Evolutionary conservation across 2,329 filamentous ascomycete genomes (phyloP).

Genomic region (Gnomoniopsis sp.): DNA sequence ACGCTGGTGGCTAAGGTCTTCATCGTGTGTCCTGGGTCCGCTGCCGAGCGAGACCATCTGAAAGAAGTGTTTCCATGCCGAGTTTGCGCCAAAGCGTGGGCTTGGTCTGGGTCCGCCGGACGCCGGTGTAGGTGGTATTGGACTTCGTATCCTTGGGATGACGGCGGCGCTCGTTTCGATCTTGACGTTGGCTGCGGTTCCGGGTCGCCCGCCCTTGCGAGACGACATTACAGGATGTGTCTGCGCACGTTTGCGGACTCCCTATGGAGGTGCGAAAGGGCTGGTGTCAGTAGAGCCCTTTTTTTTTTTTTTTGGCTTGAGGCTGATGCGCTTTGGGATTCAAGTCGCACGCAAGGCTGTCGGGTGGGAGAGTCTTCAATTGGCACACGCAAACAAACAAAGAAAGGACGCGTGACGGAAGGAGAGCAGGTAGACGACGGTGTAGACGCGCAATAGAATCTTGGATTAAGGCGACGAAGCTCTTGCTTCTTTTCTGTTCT

Average conservation of each 20-base stretch:
- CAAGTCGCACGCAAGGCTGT: neutral
- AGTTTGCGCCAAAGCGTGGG: conserved; percentile 15
- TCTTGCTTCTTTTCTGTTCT: neutral
- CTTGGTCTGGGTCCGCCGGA: conserved; percentile 12
- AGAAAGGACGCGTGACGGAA: neutral
- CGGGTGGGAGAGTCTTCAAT: neutral
- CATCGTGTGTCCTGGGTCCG: conserved; percentile 5
- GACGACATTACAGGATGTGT: conserved; percentile 16
- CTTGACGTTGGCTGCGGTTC: neutral
- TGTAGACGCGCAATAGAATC: neutral
- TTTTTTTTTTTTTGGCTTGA: neutral
- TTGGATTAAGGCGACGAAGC: neutral
- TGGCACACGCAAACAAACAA: neutral
- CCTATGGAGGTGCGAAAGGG: neutral
- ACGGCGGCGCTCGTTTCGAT: conserved; percentile 1
- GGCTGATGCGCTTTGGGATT: neutral
- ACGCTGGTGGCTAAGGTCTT: conserved; percentile 2
- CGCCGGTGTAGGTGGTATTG: conserved; percentile 3
- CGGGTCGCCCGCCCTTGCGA: conserved; percentile 1
- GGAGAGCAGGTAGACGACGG: neutral
- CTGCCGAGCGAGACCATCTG: conserved; percentile 16
- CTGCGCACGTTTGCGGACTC: conserved; percentile 13
- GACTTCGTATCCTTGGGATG: neutral
- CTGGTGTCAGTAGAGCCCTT: conserved; percentile 5
- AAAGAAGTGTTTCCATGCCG: conserved; percentile 19